These are phyloP conservation scores for Nemania diffusa DNA, from an alignment of 2,329 filamentous ascomycete species.

Conservation along the genomic window DNA sequence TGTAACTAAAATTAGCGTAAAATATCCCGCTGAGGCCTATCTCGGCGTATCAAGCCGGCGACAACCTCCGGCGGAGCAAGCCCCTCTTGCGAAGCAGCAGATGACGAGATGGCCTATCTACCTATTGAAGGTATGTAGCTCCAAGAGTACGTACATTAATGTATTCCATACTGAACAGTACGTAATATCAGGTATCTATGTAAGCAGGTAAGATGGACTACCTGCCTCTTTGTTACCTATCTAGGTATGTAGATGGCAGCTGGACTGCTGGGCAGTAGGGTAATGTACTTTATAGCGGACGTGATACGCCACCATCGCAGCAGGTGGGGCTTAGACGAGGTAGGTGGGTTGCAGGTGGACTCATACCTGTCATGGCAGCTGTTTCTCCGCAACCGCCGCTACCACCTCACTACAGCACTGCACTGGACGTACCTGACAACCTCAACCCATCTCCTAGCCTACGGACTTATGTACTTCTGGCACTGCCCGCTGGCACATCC, in stretches of 20 bases:
- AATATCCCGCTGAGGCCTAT: neutral
- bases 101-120: neutral
- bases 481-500: neutral
- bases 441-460: conserved; percentile 4
- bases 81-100: neutral
- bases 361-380: conserved; percentile 10
- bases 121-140: too few relatives aligned
- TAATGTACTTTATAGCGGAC: conserved; percentile 7
- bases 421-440: neutral
- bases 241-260: neutral
- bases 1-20: conserved; percentile 13
- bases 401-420: conserved; percentile 9
- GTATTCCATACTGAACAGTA: too few relatives aligned
- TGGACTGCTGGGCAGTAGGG: neutral
- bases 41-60: conserved; percentile 19
- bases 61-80: conserved; percentile 19
- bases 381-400: conserved; percentile 32
- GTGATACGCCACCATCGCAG: conserved; percentile 17
- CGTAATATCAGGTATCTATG: neutral
- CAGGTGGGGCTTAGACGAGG: conserved; percentile 17
- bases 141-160: too few relatives aligned
- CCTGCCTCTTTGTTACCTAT: neutral
- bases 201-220: neutral
- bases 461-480: neutral
- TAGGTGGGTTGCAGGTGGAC: conserved; percentile 18